Percentiles rank a stretch among this genome's conserved stretches.
Conservation (phyloP, 331 rosid species). For the Stylosanthes scabra region DNA sequence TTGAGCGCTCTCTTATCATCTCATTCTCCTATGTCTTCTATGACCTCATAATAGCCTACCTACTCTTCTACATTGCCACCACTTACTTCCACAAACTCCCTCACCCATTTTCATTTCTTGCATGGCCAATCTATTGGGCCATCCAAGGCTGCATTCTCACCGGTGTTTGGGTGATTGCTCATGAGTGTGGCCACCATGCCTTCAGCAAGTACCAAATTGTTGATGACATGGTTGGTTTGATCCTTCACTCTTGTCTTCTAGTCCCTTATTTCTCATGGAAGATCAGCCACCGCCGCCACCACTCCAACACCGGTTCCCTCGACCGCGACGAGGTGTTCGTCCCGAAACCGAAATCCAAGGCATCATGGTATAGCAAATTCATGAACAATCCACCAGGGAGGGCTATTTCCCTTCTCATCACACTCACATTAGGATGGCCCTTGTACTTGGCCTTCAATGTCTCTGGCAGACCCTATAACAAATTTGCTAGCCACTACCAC, state of each 20-base stretch:
- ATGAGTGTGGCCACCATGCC: slow-evolving; percentile 61
- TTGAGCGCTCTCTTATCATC: slow-evolving; percentile 61
- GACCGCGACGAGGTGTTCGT: slow-evolving; percentile 81
- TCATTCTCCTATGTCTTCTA: slow-evolving; percentile 61
- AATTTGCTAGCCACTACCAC: slow-evolving; percentile 69
- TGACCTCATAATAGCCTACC: slow-evolving; percentile 50
- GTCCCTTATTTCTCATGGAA: slow-evolving; percentile 89
- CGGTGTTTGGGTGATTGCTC: slow-evolving; percentile 74
- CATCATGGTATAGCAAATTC: slow-evolving; percentile 54
- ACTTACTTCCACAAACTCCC: slow-evolving; percentile 60
- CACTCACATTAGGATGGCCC: slow-evolving; percentile 81
- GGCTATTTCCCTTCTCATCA: slow-evolving; percentile 43
- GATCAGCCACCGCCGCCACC: slow-evolving; percentile 80
- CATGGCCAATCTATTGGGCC: slow-evolving; percentile 74
- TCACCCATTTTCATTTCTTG: slow-evolving; percentile 52
- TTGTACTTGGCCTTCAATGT: slow-evolving; percentile 69
- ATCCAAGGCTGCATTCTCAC: slow-evolving; percentile 71
- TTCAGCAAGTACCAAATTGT: slow-evolving; percentile 67
- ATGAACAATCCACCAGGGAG: slow-evolving; percentile 71
- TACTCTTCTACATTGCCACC: slow-evolving; percentile 50
- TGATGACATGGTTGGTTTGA: slow-evolving; percentile 65
- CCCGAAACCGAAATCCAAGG: slow-evolving; percentile 58
- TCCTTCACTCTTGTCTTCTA: slow-evolving; percentile 62
- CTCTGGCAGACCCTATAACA: slow-evolving; percentile 61
- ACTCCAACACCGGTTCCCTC: slow-evolving; percentile 76